Base-by-base conservation (phyloP, 176 grass and related monocot genomes). In the Triticum timopheevii region DNA sequence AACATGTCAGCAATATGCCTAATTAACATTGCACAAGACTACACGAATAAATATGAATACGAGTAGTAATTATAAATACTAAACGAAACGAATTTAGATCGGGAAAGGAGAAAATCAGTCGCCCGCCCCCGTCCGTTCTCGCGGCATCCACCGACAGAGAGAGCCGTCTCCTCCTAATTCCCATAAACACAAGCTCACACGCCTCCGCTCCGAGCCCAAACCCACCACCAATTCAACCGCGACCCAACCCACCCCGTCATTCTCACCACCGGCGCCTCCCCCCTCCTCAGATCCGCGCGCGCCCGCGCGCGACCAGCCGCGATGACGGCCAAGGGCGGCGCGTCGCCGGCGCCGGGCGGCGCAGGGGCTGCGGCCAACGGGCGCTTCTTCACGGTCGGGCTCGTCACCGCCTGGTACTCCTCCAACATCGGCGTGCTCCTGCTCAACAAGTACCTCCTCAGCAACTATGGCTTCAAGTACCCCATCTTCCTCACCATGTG, bases 401-500 rank as follows among this genome's bases (percentile, higher is more conserved):
- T 98, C 23, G 91, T 95, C 68, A 76, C 91, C 39, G 85, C 93
- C 28, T 98, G 96, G 96, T 98, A 98, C 90, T 92, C 90, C 56
- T 98, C 96, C 81, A 98, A 98, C 91, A 95, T 98, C 88, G 96
- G 96, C 68, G 93, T 98, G 80, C 96, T 98, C 61, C 91, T 98
- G 76, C 91, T 98, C 86, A 98, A 98, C 96, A 98, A 98, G 92
- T 98, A 93, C 88, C 90, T 98, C 54, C 92, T 95, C 79, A 90
- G 88, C 88, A 98, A 98, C 93, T 95, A 98, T 63, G 93, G 96
- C 63, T 98, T 98, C 96, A 95, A 93, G 92, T 98, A 95, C 90
- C 96, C 96, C 2, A 95, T 98, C 93, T 98, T 98, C 90, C 96
- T 98, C 88, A 98, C 96, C 90, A 95, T 95, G 92, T 98, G 96